A percentile compares a stretch with the other conserved stretches of the same genome.
Evolutionary conservation across 1,284 basidiomycete genomes (phyloP).

Genomic region (Vanrija humicola): DNA sequence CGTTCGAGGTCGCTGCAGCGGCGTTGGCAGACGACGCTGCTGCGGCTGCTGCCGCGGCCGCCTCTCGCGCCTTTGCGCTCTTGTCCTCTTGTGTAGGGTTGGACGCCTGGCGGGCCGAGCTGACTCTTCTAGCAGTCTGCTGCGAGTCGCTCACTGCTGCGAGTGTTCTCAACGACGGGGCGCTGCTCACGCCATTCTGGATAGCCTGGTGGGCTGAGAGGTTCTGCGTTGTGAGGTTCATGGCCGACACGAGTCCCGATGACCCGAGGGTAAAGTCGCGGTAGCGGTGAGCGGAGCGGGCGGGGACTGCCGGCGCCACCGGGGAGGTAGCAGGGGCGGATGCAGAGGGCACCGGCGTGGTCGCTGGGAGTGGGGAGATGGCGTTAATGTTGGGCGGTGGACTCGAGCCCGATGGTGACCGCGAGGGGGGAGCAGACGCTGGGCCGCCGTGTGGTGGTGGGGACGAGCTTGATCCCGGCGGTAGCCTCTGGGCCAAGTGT

Average conservation of each 20-base stretch:
- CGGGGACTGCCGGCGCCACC: constrained; percentile 13
- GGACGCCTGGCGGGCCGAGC: too few relatives aligned
- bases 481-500: constrained; percentile 25
- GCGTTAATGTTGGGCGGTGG: neutral
- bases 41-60: too few relatives aligned
- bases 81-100: too few relatives aligned
- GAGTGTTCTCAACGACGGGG: too few relatives aligned
- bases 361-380: neutral
- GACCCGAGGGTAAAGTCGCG: constrained; percentile 16
- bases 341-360: neutral
- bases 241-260: constrained; percentile 7
- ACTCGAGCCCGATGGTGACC: constrained; percentile 1
- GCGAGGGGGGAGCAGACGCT: neutral
- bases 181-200: too few relatives aligned
- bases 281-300: constrained; percentile 15
- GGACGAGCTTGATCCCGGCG: neutral
- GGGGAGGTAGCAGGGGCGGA: neutral
- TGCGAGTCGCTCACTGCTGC: too few relatives aligned
- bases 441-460: constrained; percentile 11
- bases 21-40: too few relatives aligned
- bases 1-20: neutral
- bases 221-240: constrained; percentile 12
- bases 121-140: too few relatives aligned
- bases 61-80: too few relatives aligned
- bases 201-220: neutral